Evolutionary conservation across 2,329 filamentous ascomycete genomes (phyloP).

Genomic region (Trichocomaceae sp.): DNA sequence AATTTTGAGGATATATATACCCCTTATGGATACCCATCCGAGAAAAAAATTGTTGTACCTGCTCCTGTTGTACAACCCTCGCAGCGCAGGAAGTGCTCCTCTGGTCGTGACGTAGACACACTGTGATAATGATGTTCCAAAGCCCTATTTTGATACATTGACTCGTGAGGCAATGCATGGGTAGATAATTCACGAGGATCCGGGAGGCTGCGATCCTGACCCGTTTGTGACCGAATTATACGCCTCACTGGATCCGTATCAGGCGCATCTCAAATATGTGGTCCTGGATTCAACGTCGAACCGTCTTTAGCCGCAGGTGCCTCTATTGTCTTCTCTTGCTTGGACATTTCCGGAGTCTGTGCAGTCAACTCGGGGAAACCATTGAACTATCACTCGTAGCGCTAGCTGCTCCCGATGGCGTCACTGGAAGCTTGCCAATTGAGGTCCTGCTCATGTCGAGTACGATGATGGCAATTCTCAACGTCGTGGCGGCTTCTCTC

Average conservation of each 20-base stretch:
- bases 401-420: slow-evolving; percentile 27
- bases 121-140: slow-evolving; percentile 1
- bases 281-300: neutral
- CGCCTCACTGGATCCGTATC: slow-evolving; percentile 12
- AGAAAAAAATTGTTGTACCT: too few relatives aligned
- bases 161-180: slow-evolving; percentile 3
- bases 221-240: slow-evolving; percentile 13
- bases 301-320: neutral
- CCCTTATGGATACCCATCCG: too few relatives aligned
- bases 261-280: neutral
- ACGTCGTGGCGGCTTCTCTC: too few relatives aligned
- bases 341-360: slow-evolving; percentile 15
- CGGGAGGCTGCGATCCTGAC: slow-evolving; percentile 10
- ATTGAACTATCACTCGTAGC: slow-evolving; percentile 17
- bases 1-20: too few relatives aligned
- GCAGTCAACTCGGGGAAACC: slow-evolving; percentile 17
- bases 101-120: neutral
- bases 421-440: slow-evolving; percentile 24
- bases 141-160: slow-evolving; percentile 3
- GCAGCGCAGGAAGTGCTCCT: too few relatives aligned
- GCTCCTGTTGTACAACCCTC: too few relatives aligned
- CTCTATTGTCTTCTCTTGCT: slow-evolving; percentile 14
- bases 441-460: slow-evolving; percentile 22
- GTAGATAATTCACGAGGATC: slow-evolving; percentile 10
- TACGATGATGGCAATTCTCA: too few relatives aligned